phyloP scores from a whole-genome alignment of 2,329 filamentous ascomycete genomes.

The Helicocarpus griseus region DNA sequence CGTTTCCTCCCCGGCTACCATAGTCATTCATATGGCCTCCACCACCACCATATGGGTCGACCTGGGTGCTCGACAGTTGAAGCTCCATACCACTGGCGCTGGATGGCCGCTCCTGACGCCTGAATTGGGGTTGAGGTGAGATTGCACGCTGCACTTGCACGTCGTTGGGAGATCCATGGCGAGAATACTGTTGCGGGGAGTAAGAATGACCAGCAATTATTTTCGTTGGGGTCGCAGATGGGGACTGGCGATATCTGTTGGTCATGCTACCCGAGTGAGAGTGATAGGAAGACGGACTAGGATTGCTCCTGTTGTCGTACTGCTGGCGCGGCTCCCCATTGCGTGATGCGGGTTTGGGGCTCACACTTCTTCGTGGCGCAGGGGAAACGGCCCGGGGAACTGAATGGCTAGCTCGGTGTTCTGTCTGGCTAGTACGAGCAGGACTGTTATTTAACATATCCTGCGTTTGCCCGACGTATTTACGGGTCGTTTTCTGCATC shows the following conservation, averaged over 20 bases:
- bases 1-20: conserved; percentile 37
- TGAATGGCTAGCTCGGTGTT: conserved; percentile 23
- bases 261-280: conserved; percentile 34
- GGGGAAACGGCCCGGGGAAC: conserved; percentile 28
- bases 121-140: conserved; percentile 45
- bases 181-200: conserved; percentile 30
- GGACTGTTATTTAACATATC: conserved; percentile 53
- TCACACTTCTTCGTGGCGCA: conserved; percentile 28
- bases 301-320: conserved; percentile 33
- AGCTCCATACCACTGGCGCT: conserved; percentile 54
- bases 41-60: conserved; percentile 49
- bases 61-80: conserved; percentile 49
- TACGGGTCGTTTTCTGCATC: conserved; percentile 91
- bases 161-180: conserved; percentile 28
- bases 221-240: conserved; percentile 16
- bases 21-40: conserved; percentile 25
- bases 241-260: conserved; percentile 27
- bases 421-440: conserved; percentile 24
- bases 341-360: conserved; percentile 22
- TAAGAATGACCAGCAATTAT: conserved; percentile 27
- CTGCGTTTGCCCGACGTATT: conserved; percentile 73
- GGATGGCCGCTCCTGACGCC: conserved; percentile 39
- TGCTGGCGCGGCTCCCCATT: conserved; percentile 28
- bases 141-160: conserved; percentile 31
- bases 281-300: conserved; percentile 36